Evolutionary conservation across 2,329 filamentous ascomycete species (phyloP).

Genomic region (Ascochyta rabiei): DNA sequence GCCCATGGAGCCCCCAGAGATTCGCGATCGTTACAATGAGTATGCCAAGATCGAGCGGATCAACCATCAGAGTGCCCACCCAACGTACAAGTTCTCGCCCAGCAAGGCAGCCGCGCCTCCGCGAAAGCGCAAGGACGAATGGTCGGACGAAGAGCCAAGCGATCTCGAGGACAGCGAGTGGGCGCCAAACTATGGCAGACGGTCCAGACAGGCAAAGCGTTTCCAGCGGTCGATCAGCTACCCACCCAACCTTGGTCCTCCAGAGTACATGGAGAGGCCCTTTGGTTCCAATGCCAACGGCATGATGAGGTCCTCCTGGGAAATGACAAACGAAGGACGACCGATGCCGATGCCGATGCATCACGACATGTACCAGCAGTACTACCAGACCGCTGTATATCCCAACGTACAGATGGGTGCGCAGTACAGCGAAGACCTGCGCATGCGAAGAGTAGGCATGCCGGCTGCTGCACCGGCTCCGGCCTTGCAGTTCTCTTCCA

Average conservation of each 20-base stretch:
- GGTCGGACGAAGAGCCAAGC: constrained; percentile 48
- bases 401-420: constrained; percentile 42
- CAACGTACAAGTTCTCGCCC: constrained; percentile 92
- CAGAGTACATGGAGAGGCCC: constrained; percentile 35
- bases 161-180: constrained; percentile 52
- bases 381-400: constrained; percentile 58
- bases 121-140: constrained; percentile 57
- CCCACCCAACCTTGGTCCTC: constrained; percentile 27
- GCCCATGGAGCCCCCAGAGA: constrained; percentile 75
- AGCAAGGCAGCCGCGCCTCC: constrained; percentile 64
- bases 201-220: constrained; percentile 30
- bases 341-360: constrained; percentile 53
- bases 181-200: constrained; percentile 38
- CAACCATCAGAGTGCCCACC: constrained; percentile 85
- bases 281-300: constrained; percentile 37
- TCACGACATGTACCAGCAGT: constrained; percentile 54
- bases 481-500: constrained; percentile 39
- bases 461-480: constrained; percentile 23
- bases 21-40: constrained; percentile 77
- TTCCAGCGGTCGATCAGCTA: constrained; percentile 36
- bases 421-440: constrained; percentile 45
- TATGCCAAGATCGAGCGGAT: constrained; percentile 80
- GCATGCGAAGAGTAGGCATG: constrained; percentile 50
- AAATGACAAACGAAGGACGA: constrained; percentile 58
- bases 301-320: constrained; percentile 58